Evolutionary conservation across 2,329 filamentous ascomycete species (phyloP).

Genomic region (Verticillium longisporum): DNA sequence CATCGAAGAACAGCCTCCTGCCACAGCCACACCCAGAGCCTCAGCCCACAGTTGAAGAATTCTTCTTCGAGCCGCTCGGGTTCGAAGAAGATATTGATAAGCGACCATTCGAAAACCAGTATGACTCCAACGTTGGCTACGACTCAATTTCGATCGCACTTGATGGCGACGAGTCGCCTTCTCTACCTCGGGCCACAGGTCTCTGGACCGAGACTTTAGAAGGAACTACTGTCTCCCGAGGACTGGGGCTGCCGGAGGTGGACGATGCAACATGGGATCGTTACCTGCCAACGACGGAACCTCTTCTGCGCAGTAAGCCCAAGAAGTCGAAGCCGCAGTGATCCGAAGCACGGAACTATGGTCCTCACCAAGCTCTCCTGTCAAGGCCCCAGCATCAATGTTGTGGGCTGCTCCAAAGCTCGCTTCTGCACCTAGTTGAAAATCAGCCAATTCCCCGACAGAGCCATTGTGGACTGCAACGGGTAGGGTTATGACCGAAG

Average conservation of each 20-base stretch:
- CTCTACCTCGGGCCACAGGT: conserved; percentile 4
- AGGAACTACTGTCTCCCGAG: neutral
- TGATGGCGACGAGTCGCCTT: conserved; percentile 15
- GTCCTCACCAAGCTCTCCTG: conserved; percentile 8
- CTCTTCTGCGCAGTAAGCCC: conserved; percentile 19
- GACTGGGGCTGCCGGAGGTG: conserved; percentile 27
- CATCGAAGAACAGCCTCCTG: conserved; percentile 44
- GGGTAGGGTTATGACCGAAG: neutral
- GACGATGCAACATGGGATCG: conserved; percentile 26
- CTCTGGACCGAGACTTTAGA: conserved; percentile 9
- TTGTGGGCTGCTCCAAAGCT: neutral
- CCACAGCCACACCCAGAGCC: conserved; percentile 19
- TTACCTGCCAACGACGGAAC: conserved; percentile 20
- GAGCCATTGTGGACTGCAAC: neutral
- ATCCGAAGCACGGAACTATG: conserved; percentile 31
- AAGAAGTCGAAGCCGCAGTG: conserved; percentile 18
- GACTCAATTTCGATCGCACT: conserved; percentile 23
- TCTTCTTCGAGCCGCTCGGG: conserved; percentile 24
- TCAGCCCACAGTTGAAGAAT: conserved; percentile 19
- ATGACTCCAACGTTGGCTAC: conserved; percentile 11
- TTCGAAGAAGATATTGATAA: conserved; percentile 10
- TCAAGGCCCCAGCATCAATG: neutral
- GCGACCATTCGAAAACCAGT: conserved; percentile 17
- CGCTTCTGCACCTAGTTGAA: neutral
- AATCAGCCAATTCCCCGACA: neutral